A percentile compares a stretch with the other conserved stretches of the same genome.
Conservation (phyloP, 2,329 filamentous ascomycete species). For the Phoma herbarum region DNA sequence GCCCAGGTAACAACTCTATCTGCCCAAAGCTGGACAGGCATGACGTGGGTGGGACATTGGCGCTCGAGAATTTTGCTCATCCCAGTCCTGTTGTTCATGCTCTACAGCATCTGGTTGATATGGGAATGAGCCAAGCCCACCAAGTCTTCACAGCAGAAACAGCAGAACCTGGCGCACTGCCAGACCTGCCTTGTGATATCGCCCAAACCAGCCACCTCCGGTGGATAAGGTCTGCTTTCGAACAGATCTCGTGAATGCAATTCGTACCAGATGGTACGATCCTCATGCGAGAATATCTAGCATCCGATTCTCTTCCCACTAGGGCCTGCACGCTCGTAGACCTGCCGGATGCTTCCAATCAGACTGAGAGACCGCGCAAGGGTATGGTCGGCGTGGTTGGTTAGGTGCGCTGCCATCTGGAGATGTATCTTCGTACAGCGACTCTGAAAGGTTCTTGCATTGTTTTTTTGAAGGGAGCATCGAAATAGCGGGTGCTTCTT, state of each 20-base stretch:
- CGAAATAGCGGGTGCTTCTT: neutral
- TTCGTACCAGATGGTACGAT: neutral
- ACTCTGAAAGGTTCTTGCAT: neutral
- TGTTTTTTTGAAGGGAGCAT: neutral
- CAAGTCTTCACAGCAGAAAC: neutral
- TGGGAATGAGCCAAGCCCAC: constrained; percentile 1
- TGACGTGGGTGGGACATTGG: neutral
- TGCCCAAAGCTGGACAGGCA: neutral
- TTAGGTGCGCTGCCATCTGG: constrained; percentile 1
- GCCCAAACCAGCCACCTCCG: neutral
- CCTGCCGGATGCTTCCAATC: neutral
- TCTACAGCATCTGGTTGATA: neutral
- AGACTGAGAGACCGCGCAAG: neutral
- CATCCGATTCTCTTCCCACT: neutral
- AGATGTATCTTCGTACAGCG: constrained; percentile 6
- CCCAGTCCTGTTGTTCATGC: neutral
- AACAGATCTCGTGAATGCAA: neutral
- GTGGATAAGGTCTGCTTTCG: neutral
- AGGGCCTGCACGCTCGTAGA: neutral
- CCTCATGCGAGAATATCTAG: neutral
- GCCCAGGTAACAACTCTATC: neutral
- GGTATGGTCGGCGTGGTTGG: neutral
- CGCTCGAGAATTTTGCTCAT: constrained; percentile 7
- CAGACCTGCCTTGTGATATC: neutral
- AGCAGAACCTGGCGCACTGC: neutral